Percentiles rank a stretch among this genome's conserved stretches.
These are phyloP conservation scores for Trametes cubensis DNA, from an alignment of 768 basidiomycete genomes.

Conservation along the genomic window DNA sequence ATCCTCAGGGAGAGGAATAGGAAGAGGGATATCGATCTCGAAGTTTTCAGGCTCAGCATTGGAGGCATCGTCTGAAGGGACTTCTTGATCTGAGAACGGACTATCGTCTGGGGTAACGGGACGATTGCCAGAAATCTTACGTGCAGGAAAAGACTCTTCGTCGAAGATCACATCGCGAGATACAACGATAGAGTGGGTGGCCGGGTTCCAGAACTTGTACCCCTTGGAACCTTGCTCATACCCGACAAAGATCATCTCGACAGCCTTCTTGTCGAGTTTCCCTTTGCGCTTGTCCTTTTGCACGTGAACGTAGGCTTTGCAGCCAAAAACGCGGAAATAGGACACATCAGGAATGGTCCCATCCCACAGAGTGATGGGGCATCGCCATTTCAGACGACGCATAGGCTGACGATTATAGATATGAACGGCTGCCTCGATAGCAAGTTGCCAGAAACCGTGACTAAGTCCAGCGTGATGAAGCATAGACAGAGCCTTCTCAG, in stretches of 20 bases:
- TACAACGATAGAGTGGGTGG: background rate
- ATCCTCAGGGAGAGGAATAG: too few species aligned
- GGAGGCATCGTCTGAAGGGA: background rate
- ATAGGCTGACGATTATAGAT: conserved; percentile 1
- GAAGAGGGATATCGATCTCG: background rate
- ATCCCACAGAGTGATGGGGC: background rate
- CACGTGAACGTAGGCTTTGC: too few species aligned
- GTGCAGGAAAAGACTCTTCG: background rate
- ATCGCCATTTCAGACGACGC: background rate
- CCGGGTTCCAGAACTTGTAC: background rate
- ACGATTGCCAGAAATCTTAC: background rate
- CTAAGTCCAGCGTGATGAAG: too few species aligned
- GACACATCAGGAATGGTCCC: background rate
- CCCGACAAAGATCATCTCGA: background rate
- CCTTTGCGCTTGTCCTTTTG: too few species aligned
- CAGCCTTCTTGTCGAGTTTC: background rate
- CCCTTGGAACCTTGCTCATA: background rate
- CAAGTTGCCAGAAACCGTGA: too few species aligned
- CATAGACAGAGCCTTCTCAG: background rate
- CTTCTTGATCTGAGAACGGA: background rate
- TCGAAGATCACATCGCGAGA: background rate
- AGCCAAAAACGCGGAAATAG: too few species aligned
- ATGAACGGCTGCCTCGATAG: background rate
- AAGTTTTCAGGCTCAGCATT: background rate
- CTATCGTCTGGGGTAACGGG: background rate